Evolutionary conservation across 2,329 filamentous ascomycete species (phyloP).

Genomic region (Phoma herbarum): DNA sequence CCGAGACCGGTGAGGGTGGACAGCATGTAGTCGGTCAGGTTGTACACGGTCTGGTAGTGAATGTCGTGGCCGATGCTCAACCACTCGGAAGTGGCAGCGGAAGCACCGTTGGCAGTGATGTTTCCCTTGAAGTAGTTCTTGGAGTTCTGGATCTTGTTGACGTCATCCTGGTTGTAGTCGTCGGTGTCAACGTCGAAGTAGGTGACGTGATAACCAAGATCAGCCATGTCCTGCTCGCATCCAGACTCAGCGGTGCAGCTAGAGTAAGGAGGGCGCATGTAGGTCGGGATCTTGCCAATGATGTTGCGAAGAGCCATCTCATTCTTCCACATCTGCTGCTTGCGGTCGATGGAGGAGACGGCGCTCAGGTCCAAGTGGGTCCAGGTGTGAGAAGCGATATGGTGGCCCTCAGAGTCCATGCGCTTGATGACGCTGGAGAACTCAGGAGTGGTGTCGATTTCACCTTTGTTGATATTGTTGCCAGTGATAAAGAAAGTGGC

Average conservation of each 20-base stretch:
- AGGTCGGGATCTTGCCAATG: conserved; percentile 64
- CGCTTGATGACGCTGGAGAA: conserved; percentile 64
- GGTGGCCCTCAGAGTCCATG: conserved; percentile 65
- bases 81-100: conserved; percentile 49
- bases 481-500: conserved; percentile 74
- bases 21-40: conserved; percentile 57
- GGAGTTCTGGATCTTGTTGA: conserved; percentile 60
- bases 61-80: conserved; percentile 65
- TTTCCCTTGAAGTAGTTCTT: conserved; percentile 62
- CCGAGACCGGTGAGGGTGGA: conserved; percentile 50
- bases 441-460: conserved; percentile 61
- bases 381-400: conserved; percentile 68
- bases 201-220: conserved; percentile 67
- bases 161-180: conserved; percentile 66
- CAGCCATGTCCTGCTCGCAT: conserved; percentile 53
- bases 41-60: conserved; percentile 56
- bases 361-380: conserved; percentile 60
- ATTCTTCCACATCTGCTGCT: conserved; percentile 62
- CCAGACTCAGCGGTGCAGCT: conserved; percentile 55
- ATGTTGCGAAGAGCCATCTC: conserved; percentile 66
- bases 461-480: conserved; percentile 64
- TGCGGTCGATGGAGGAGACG: conserved; percentile 55
- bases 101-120: conserved; percentile 47
- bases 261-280: conserved; percentile 61
- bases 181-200: conserved; percentile 69